These are phyloP conservation scores for Penicillium robsamsonii DNA, from an alignment of 495 filamentous ascomycete species.

Conservation along the genomic window DNA sequence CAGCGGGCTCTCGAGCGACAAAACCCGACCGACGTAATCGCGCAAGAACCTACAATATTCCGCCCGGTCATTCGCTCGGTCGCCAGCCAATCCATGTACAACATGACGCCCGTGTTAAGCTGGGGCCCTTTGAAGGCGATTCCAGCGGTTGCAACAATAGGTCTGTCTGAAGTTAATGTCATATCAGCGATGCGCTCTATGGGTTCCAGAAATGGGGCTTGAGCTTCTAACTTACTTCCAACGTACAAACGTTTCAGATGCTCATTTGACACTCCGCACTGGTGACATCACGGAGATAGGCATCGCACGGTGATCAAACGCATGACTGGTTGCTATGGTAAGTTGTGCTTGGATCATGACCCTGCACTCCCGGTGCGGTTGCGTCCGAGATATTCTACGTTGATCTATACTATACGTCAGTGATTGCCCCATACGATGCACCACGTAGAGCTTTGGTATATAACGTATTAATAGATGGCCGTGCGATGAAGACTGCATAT, in stretches of 20 bases:
- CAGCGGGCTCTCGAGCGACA: not conserved
- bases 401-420: not conserved
- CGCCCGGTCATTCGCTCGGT: not conserved
- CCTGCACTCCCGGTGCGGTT: not conserved
- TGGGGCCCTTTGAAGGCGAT: not conserved
- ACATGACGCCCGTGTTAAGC: slow-evolving; percentile 4
- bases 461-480: not conserved
- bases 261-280: not conserved
- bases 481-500: not conserved
- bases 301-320: not conserved
- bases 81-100: not conserved
- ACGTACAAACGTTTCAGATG: not conserved
- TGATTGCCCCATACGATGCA: not conserved
- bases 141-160: not conserved
- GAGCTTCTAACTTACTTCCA: not conserved
- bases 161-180: not conserved
- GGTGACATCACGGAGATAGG: slow-evolving; percentile 3
- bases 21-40: slow-evolving; percentile 9
- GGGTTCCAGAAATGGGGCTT: not conserved
- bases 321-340: slow-evolving; percentile 7
- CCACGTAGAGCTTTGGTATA: not conserved
- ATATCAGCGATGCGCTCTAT: not conserved
- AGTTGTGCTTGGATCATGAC: not conserved
- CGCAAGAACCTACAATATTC: not conserved
- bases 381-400: slow-evolving; percentile 1